Percentiles rank a stretch among this genome's conserved stretches.
Evolutionary conservation across 2,329 filamentous ascomycete species (phyloP).

Genomic region (Colletotrichum limetticola): DNA sequence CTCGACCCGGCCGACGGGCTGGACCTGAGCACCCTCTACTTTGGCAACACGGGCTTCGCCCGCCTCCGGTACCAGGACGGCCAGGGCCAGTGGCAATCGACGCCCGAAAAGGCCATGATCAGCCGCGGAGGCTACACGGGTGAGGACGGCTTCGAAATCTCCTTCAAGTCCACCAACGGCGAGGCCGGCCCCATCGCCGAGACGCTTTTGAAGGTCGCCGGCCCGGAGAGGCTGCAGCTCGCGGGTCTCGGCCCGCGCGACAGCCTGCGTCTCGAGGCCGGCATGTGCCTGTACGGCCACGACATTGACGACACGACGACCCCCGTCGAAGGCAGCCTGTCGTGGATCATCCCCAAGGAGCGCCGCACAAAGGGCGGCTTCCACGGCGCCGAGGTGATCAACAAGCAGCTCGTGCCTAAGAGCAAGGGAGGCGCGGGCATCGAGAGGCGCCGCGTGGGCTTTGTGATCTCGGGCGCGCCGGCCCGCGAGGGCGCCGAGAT

Average conservation of each 20-base stretch:
- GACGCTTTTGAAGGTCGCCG: constrained; percentile 69
- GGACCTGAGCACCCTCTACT: constrained; percentile 78
- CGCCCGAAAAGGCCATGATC: constrained; percentile 68
- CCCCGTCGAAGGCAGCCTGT: constrained; percentile 66
- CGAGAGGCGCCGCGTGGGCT: constrained; percentile 78
- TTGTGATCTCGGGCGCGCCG: constrained; percentile 86
- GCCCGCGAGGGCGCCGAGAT: constrained; percentile 91
- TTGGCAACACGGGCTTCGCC: constrained; percentile 79
- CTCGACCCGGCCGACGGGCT: constrained; percentile 63
- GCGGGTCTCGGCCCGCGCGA: constrained; percentile 93
- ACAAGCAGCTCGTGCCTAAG: constrained; percentile 79
- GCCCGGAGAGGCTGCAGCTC: constrained; percentile 73
- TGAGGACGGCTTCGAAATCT: constrained; percentile 98
- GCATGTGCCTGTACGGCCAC: constrained; percentile 99
- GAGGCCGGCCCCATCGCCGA: constrained; percentile 64
- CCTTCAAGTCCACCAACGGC: constrained; percentile 61
- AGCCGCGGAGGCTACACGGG: constrained; percentile 95
- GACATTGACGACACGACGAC: constrained; percentile 85
- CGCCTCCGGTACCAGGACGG: constrained; percentile 70
- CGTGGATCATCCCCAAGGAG: constrained; percentile 87
- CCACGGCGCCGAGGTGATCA: constrained; percentile 83
- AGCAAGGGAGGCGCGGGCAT: constrained; percentile 79
- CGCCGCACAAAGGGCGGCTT: constrained; percentile 78
- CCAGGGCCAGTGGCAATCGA: constrained; percentile 51
- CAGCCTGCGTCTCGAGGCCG: constrained; percentile 91